Base-by-base conservation (phyloP, 176 grass and related monocot genomes). In the Zoysia japonica region DNA sequence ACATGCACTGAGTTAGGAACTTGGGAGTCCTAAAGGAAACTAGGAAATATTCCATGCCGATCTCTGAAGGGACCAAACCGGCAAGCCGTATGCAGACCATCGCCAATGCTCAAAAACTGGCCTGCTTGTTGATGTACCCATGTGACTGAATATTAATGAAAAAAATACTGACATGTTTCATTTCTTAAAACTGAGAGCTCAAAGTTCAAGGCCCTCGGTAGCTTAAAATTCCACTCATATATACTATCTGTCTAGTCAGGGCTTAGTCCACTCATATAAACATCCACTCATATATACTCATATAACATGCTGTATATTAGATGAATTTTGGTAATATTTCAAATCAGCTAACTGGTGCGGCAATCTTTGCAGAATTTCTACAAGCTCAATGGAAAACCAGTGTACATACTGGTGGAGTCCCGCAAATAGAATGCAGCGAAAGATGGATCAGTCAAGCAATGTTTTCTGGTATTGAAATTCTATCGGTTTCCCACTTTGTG, bases 391-490 rank as follows among this genome's bases (percentile, higher is more conserved):
- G 95, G 89, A 54, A 94, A 85, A 41, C 88, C 92, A 50, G 95
- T 94, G 19, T 88, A 94, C 60, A 61, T 94, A 61, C 71, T 94
- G 41, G 92, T 98, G 56, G 95, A 98, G 35, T 98, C 89, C 72
- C 85, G 78, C 66, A 89, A 88, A 79, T 94, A 98, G 62, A 63
- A 84, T 28, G 74, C 46, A 46, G 41, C 7, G 61, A 75, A 43
- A 55, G 10, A 55, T 79, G 50, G 80, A 72, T 84, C 79, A 86
- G 83, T 82, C 70, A 80, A 78, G 71, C 71, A 16, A 19, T 57
- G 11, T 36, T 68, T 71, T 68, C 46, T 65, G 12, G 63, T 37
- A 44, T 65, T 57, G 28, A 75, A 67, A 48, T 46, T 63, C 3
- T 6, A 20, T 48, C 9, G 7, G 1, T 61, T 9, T 53, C 9